phyloP scores from a whole-genome alignment of 495 filamentous ascomycete genomes.

The Pseudomonodictys pantanalensis region DNA sequence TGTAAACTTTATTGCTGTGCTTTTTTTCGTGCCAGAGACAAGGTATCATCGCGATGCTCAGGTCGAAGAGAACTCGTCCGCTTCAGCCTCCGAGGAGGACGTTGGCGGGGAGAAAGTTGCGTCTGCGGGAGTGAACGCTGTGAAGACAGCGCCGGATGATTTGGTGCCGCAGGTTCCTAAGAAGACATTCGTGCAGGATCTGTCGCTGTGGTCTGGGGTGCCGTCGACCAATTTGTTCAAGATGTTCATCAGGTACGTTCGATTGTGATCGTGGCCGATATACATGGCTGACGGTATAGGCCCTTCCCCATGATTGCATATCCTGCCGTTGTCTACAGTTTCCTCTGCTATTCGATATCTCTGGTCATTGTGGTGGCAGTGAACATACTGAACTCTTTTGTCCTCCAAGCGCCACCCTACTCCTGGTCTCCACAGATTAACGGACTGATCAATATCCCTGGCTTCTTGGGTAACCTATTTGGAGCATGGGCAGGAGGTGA shows the following conservation, averaged over 20 bases:
- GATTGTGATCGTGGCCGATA: not conserved
- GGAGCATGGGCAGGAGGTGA: constrained; percentile 35
- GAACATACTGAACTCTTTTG: constrained; percentile 40
- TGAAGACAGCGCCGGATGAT: not conserved
- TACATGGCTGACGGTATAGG: not conserved
- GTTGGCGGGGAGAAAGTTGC: constrained; percentile 23
- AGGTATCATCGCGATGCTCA: constrained; percentile 31
- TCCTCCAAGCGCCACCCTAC: constrained; percentile 40
- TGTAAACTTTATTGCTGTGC: constrained; percentile 37
- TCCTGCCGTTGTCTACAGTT: constrained; percentile 38
- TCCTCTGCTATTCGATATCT: constrained; percentile 37
- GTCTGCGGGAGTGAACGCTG: not conserved
- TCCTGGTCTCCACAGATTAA: constrained; percentile 34
- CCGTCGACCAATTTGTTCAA: constrained; percentile 33
- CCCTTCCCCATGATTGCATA: constrained; percentile 40
- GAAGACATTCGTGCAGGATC: constrained; percentile 35
- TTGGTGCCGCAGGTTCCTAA: constrained; percentile 27
- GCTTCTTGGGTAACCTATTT: constrained; percentile 38
- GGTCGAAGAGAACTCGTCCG: not conserved
- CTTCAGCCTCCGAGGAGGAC: constrained; percentile 17
- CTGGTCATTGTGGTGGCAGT: constrained; percentile 37
- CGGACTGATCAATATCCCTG: constrained; percentile 41
- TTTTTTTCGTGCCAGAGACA: constrained; percentile 40
- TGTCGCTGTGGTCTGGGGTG: constrained; percentile 36
- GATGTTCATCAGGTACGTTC: constrained; percentile 32